Base-by-base conservation (phyloP, 441 rosid genomes). In the Corymbia calophylla region DNA sequence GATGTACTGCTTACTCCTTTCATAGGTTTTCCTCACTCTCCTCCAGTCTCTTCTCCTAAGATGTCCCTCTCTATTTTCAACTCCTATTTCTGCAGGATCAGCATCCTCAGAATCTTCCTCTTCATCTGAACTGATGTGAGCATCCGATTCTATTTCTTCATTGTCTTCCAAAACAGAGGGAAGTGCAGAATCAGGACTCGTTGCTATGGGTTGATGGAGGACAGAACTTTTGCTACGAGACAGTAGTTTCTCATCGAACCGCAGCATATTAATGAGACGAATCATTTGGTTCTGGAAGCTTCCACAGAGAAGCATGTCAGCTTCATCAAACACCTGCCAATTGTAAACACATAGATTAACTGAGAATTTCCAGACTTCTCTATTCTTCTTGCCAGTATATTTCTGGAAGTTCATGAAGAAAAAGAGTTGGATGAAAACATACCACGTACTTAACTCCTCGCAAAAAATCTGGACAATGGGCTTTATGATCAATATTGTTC, bases 251-350 rank as follows among this genome's bases (percentile, higher is more conserved):
- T 96, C 99, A 91, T 96, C 98, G 70, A 93, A 95, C 35, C 97
- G 96, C n/a, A 97, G 87, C 97, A 97, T 94, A 92, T 96, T 92
- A 85, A 96, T 92, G 60, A 98, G 94, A 90, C 98, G 97, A 62
- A 96, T 91, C 88, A 97, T 95, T 90, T 97, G 98, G 93, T 97
- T 96, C 93, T 96, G 96, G 91, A 98, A 97, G 92, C 99, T 91
- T 89, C 99, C 99, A 27, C 96, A 93, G 39, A 98, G 95, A 92
- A 98, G 99, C 99, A 98, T 95, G 92, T 97, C 99, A 56, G 99
- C 99, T 93, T 98, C 99, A 95, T 98, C 99, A 90, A 97, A 95
- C 47, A 98, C 99, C 99, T 98, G 92, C 87, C 91, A 93, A 91
- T 32, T 32, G 77, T 12, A 55, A 89, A 54, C 19, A 49, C 31